These are phyloP conservation scores for Trichosporon ovoides DNA, from an alignment of 1,284 basidiomycete genomes.

Conservation along the genomic window DNA sequence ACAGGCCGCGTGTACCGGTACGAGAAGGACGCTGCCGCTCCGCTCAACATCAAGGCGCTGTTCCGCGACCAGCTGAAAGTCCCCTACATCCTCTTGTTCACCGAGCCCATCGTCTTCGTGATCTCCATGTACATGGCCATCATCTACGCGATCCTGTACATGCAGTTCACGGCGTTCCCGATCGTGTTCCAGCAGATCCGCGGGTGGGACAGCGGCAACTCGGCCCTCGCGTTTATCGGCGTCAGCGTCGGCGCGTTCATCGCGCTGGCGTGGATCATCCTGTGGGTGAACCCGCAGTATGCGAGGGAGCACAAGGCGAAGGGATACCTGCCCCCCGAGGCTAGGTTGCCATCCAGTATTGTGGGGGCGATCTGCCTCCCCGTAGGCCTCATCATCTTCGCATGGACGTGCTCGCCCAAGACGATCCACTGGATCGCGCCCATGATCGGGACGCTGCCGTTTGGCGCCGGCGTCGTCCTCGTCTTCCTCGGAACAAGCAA, in stretches of 20 bases:
- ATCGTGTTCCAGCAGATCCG: constrained; percentile 39
- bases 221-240: constrained; percentile 63
- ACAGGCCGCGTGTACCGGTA: constrained; percentile 46
- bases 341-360: constrained; percentile 58
- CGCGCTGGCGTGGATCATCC: constrained; percentile 56
- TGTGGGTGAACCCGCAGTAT: constrained; percentile 31
- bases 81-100: constrained; percentile 49
- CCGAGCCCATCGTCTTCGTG: constrained; percentile 49
- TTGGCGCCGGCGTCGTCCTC: constrained; percentile 50
- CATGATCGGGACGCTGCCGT: constrained; percentile 59
- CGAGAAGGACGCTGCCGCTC: constrained; percentile 46
- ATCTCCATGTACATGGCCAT: constrained; percentile 44
- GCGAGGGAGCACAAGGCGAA: constrained; percentile 10
- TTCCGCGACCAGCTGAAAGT: constrained; percentile 44
- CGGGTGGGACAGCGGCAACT: constrained; percentile 51
- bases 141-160: constrained; percentile 48
- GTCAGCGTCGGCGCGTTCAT: constrained; percentile 58
- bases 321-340: constrained; percentile 40
- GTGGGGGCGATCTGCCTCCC: constrained; percentile 58
- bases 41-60: constrained; percentile 33
- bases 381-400: constrained; percentile 33
- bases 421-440: constrained; percentile 59
- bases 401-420: constrained; percentile 56
- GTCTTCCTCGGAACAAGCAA: constrained; percentile 27
- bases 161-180: constrained; percentile 45